Evolutionary conservation across 73 alveolate genomes (phyloP).

Genomic region (Paramecium bursaria): DNA sequence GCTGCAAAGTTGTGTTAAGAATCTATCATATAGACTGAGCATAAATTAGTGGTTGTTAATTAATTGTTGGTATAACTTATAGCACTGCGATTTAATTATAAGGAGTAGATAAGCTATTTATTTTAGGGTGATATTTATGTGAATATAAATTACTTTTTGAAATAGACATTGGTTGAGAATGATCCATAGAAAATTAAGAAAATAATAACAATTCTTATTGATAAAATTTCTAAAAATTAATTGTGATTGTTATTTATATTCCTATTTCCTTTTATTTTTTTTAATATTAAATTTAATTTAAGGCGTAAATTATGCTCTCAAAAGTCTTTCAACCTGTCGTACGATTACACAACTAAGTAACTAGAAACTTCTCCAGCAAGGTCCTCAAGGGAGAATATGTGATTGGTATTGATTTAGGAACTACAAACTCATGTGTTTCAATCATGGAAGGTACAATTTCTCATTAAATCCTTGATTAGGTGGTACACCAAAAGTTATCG

Average conservation of each 20-base stretch:
- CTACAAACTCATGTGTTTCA: slow-evolving; percentile 99
- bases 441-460: slow-evolving; percentile 85
- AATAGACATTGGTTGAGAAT: too few relatives aligned
- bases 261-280: too few relatives aligned
- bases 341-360: not conserved
- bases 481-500: slow-evolving; percentile 92
- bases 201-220: not conserved
- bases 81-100: too few relatives aligned
- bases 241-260: not conserved
- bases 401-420: slow-evolving; percentile 99
- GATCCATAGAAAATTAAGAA: not conserved
- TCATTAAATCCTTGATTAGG: not conserved
- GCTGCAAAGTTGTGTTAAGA: not conserved
- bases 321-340: slow-evolving; percentile 15
- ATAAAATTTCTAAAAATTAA: not conserved
- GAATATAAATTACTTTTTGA: too few relatives aligned
- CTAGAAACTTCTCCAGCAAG: slow-evolving; percentile 41
- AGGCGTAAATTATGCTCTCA: slow-evolving; percentile 28
- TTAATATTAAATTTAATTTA: slow-evolving; percentile 27
- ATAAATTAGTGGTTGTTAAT: too few relatives aligned
- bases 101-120: too few relatives aligned
- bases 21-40: too few relatives aligned
- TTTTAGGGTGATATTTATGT: too few relatives aligned
- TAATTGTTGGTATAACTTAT: too few relatives aligned
- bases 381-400: slow-evolving; percentile 71